Base-by-base conservation (phyloP, 2,329 filamentous ascomycete species). In the Trichothecium roseum region DNA sequence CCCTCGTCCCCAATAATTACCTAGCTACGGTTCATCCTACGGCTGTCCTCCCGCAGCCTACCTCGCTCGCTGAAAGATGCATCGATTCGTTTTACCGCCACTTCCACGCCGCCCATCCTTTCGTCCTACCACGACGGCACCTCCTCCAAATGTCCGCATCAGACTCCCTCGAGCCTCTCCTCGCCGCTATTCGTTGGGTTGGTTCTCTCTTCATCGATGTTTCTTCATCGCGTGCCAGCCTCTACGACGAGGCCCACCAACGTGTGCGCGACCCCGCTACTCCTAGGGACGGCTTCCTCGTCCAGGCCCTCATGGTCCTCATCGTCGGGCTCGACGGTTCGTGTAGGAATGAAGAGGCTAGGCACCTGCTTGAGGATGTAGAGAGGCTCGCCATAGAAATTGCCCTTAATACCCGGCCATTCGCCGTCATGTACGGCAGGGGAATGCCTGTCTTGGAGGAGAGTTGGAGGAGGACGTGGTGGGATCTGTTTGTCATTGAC, bases 391-490 rank as follows among this genome's bases (percentile, higher is more conserved):
- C 86, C 2, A 60, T 93, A 8, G 75, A 86, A 38, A 69, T 94
- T 17, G 81, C 82, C 1, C 71, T 95, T 56, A 78, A 94, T 51
- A 74, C 73, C 8, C 66, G 73, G 32, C 66, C 72, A 0, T 94
- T 78, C 53, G 79, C 85, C 1, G 58, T 67, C 0, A 57, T 68
- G 5, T 66, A 85, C 46, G 79, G 81, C 13, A 64, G 69, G 18
- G 74, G 75, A 5, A 74, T 81, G 40, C 66, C 74, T 0, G 65
- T 86, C 2, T 53, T 88, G 3, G 84, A 89, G 52, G 88, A 95
- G 56, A 84, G 81, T 53, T 81, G 85, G 74, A 74, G 86, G 14
- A 71, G 88, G 39, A 95, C 87, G 2, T 95, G 87, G 87, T 95
- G 88, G 88, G 86, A 77, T 42, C 52, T 77, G 4, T 89, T 81